Conservation (phyloP, 345 rosid genomes). For the Dipteronia sinensis region DNA sequence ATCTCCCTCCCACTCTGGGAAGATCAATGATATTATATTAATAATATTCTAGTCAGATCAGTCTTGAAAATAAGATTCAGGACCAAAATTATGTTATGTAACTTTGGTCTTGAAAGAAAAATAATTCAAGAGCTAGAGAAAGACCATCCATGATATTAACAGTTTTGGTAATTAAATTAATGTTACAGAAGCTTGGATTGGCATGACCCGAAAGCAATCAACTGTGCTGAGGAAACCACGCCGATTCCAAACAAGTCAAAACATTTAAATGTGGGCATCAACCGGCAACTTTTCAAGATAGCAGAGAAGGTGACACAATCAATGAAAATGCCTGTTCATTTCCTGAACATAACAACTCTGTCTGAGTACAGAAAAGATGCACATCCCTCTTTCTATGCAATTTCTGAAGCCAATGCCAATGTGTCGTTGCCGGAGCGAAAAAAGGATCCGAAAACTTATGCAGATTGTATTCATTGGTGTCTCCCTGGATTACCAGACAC, state of each 20-base stretch:
- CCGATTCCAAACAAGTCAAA: slow-evolving; percentile 61
- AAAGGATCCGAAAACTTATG: slow-evolving; percentile 64
- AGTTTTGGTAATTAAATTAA: too few relatives aligned
- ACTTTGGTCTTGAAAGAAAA: too few relatives aligned
- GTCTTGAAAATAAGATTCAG: too few relatives aligned
- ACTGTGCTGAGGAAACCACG: slow-evolving; percentile 73
- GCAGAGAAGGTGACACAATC: slow-evolving; percentile 52
- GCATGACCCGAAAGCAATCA: slow-evolving; percentile 74
- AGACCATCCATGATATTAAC: too few relatives aligned
- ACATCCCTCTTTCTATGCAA: slow-evolving; percentile 77
- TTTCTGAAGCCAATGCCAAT: slow-evolving; percentile 64
- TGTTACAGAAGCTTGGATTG: slow-evolving; percentile 77
- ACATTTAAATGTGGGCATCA: slow-evolving; percentile 70
- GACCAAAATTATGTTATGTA: too few relatives aligned
- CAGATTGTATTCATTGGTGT: slow-evolving; percentile 99
- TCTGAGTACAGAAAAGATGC: slow-evolving; percentile 92
- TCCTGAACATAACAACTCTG: slow-evolving; percentile 67
- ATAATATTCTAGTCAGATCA: too few relatives aligned
- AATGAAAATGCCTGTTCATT: slow-evolving; percentile 62
- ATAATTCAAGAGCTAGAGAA: too few relatives aligned
- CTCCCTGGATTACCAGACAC: slow-evolving; percentile 94
- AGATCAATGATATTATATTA: neutral
- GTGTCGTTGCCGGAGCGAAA: slow-evolving; percentile 55
- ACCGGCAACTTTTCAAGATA: slow-evolving; percentile 50
- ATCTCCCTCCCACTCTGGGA: neutral